Evolutionary conservation across 768 basidiomycete genomes (phyloP), one percentile per base, ranked within the genome.

Genomic region (Hygrocybe punicea): DNA sequence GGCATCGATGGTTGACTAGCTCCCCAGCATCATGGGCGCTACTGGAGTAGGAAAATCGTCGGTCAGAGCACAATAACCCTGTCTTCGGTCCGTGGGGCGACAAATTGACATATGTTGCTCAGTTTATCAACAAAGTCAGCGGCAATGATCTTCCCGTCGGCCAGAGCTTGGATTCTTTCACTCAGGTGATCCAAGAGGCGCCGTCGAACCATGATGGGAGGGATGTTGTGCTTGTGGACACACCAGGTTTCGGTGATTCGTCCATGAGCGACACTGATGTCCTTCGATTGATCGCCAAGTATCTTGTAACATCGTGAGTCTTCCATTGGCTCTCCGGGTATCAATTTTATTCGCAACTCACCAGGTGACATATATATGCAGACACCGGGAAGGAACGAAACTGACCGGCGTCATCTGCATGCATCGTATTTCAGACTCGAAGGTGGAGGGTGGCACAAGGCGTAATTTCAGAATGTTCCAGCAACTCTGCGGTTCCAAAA

Each of bases 381-480:
- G 64, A 4, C 62, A 63, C 39, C 25, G 57, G 29, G 37, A 52
- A 25, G 59, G 61, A 4, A 44, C 66, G 40, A 72, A 70, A 60
- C 67, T 77, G 21, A 67, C 68, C 2, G 75, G 76, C 19, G 67
- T 77, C 63, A 68, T 77, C 46, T 78, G 77, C 62, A 69, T 77
- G 66, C 76, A 77, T 60, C 75, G 76, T 16, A 77, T 77, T 56
- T 64, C 67, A 1, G 76, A 77, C 50, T 63, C 71, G 62, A 60
- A 73, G 19, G 71, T 77, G 68, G 71, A 73, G 36, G 75, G 71
- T 19, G 67, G 68, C 2, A 71, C 76, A 29, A 72, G 65, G 42
- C 69, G 72, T 55, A 79, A 78, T 62, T 74, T 79, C 52, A 66
- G 65, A 25, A 76, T 80, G 68, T 80, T 81, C 64, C 68, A 71